Evolutionary conservation across 2,329 filamentous ascomycete species (phyloP), one percentile per base, ranked within the genome.

Genomic region (Celoporthe dispersa): DNA sequence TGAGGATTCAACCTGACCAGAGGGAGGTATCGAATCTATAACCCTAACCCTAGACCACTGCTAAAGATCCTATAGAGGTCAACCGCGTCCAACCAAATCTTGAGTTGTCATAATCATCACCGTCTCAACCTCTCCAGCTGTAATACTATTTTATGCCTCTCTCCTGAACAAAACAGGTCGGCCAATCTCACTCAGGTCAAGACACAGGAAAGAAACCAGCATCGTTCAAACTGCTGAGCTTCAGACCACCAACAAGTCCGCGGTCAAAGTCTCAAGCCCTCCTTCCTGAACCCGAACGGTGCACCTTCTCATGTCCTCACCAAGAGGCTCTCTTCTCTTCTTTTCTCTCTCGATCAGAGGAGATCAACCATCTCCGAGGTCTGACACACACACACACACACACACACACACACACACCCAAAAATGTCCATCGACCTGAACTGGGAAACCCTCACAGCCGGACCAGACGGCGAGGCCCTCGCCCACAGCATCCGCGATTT

Each of bases 401-500:
- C n/a, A n/a, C n/a, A n/a, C n/a, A n/a, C n/a, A n/a, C n/a, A n/a
- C n/a, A n/a, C n/a, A n/a, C 0, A 16, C 16, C 31, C 14, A 39
- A 44, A 33, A 71, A 99, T 99, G 96, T 98, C 96, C 75, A 95
- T 99, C 84, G 94, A 98, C 78, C 91, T 99, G 79, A 94, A 97
- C 82, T 99, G 96, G 96, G 91, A 96, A 77, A 92, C 92, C 73
- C 88, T 98, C 78, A 98, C 95, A 31, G 91, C 90, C 72, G 96
- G 96, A 37, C 89, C 94, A 64, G 95, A 98, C 81, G 95, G 96
- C 68, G 87, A 90, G 73, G 92, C 89, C 67, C 90, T 98, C 72
- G 94, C 95, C 64, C 91, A 94, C 78, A 88, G 87, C 73, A 97
- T 99, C 81, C 92, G 95, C 74, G 90, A 91, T 76, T 99, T 99